Base-by-base conservation (phyloP, 2,329 filamentous ascomycete species). In the Fusarium sp. region DNA sequence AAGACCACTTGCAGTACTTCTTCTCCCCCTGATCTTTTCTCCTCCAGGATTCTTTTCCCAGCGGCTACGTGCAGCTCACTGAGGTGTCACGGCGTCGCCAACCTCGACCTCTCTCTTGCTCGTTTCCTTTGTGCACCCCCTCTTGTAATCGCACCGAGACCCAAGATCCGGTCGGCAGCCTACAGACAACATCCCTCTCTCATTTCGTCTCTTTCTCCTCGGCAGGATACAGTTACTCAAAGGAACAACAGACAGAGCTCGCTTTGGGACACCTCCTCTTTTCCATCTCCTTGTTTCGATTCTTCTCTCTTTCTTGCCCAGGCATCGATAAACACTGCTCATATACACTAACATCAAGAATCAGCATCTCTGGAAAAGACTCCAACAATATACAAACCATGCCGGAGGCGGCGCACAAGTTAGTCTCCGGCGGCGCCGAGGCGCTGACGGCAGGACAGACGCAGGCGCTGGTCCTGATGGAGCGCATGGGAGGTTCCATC, bases 401-500 rank as follows among this genome's bases (percentile, higher is more conserved):
- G 71, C 54, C 58, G 57, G 41, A 52, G 64, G 54, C 43, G 43
- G 70, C 66, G 37, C 60, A 61, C 23, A 64, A 68, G 35, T 71
- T 79, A 37, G 45, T 79, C 61, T 57, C 65, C 37, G 57, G 56
- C 10, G 68, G 77, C 45, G 67, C 70, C n/a, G 79, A 82, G 72
- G 64, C 73, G 32, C 77, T 87, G n/a, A 78, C 80, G 1, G 54
- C 72, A 9, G 69, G 80, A 5, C 82, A 89, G 73, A 81, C 85
- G 61, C 73, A 81, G 16, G 82, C 82, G 10, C 83, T 90, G 52
- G 84, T 87, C 23, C 78, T 83, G 52, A 82, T 89, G 59, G 89
- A 91, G 80, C 84, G 89, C 69, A 81, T 86, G 52, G 89, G 89
- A 35, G 89, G 89, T 11, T 85, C 85, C 16, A 74, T 91, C 67